phyloP scores from a whole-genome alignment of 371 early-diverging fungal genomes.

The Apophysomyces trapeziformis region DNA sequence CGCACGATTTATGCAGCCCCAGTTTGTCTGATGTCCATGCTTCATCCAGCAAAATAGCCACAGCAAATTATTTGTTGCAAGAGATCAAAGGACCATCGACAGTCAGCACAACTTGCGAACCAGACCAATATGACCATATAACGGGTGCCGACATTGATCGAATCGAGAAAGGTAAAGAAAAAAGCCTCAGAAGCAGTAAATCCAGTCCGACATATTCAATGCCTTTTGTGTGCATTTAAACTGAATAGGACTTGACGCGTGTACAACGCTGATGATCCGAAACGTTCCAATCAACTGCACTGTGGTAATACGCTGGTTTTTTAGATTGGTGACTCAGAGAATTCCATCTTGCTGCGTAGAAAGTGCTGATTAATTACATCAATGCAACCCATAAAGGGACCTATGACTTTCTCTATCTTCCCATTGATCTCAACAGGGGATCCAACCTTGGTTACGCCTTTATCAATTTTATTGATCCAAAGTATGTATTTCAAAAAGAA shows the following conservation, averaged over 20 bases:
- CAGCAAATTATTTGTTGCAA: background rate
- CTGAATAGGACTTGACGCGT: constrained; percentile 32
- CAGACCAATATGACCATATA: background rate
- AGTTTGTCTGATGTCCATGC: background rate
- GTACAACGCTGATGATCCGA: too few species aligned
- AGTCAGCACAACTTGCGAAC: background rate
- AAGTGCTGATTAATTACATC: constrained; percentile 80
- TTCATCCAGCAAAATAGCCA: background rate
- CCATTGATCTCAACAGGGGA: too few species aligned
- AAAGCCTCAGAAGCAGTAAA: too few species aligned
- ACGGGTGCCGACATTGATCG: constrained; percentile 1
- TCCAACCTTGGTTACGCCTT: constrained; percentile 95
- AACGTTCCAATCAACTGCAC: constrained; percentile 93
- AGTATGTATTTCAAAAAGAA: constrained; percentile 27
- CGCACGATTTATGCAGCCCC: background rate
- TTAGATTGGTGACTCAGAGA: background rate
- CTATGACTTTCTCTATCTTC: constrained; percentile 89
- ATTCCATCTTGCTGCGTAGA: constrained; percentile 28
- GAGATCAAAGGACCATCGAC: background rate
- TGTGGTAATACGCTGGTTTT: constrained; percentile 37
- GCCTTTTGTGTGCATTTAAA: background rate
- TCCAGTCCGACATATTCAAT: too few species aligned
- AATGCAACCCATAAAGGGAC: constrained; percentile 76
- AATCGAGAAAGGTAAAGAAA: constrained; percentile 6
- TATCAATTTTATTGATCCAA: constrained; percentile 78